Evolutionary conservation across 345 rosid genomes (phyloP).

Genomic region (Ceriops zippeliana): DNA sequence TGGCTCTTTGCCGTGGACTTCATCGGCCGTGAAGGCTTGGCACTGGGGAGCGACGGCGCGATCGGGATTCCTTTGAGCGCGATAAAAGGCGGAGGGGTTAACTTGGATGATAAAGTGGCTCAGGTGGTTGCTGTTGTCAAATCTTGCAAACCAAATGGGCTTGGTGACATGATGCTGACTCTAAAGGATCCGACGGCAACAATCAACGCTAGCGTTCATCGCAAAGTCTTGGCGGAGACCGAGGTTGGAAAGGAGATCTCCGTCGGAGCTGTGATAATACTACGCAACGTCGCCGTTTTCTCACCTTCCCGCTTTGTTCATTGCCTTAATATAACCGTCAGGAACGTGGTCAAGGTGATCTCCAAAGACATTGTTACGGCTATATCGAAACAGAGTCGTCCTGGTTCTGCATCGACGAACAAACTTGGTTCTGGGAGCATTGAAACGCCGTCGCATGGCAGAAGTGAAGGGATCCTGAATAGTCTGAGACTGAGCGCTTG

Average conservation of each 20-base stretch:
- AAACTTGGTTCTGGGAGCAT: background rate
- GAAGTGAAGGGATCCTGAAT: background rate
- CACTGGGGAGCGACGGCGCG: background rate
- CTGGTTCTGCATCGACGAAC: background rate
- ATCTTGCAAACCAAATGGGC: background rate
- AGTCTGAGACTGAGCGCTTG: background rate
- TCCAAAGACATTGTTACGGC: background rate
- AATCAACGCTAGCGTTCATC: background rate
- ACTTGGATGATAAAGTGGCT: background rate
- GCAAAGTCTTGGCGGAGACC: background rate
- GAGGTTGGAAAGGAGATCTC: background rate
- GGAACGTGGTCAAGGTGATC: slow-evolving; percentile 1
- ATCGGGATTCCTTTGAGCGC: background rate
- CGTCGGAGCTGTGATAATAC: background rate
- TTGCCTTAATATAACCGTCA: background rate
- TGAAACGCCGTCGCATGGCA: background rate
- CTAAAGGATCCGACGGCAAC: background rate
- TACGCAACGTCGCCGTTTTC: background rate
- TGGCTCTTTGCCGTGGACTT: background rate
- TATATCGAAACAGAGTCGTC: no score
- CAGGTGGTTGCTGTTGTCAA: background rate
- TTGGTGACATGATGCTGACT: background rate
- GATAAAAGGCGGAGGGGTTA: background rate
- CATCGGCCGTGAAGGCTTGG: background rate
- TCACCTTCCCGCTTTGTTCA: background rate